Evolutionary conservation across 2,329 filamentous ascomycete genomes (phyloP).

Genomic region (Epichloe bromicola): DNA sequence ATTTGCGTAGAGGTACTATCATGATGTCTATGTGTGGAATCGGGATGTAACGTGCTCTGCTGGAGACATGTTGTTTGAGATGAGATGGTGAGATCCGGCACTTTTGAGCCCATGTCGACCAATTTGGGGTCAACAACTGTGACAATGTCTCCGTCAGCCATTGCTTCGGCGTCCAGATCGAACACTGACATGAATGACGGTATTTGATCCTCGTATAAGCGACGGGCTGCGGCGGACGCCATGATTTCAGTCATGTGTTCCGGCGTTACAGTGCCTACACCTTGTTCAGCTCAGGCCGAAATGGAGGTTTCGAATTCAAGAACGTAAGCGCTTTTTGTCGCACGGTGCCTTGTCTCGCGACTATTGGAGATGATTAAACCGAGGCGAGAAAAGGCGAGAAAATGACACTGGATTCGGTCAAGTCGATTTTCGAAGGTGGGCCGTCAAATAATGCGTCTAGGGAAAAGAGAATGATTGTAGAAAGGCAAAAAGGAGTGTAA

Average conservation of each 20-base stretch:
- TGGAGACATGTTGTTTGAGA: constrained; percentile 24
- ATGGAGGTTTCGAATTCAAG: background rate
- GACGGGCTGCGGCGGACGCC: constrained; percentile 48
- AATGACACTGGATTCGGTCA: background rate
- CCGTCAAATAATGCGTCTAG: background rate
- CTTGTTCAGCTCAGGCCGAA: background rate
- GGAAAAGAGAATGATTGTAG: background rate
- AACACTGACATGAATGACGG: constrained; percentile 67
- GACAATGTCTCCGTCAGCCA: constrained; percentile 39
- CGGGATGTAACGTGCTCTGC: constrained; percentile 28
- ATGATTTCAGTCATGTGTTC: constrained; percentile 26
- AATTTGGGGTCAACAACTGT: constrained; percentile 42
- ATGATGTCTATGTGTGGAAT: constrained; percentile 53
- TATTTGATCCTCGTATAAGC: constrained; percentile 56
- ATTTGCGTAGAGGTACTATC: constrained; percentile 67
- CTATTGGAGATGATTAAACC: background rate
- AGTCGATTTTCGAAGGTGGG: background rate
- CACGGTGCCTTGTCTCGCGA: background rate
- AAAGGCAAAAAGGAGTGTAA: constrained; percentile 4
- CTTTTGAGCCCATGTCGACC: constrained; percentile 31
- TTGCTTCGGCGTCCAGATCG: constrained; percentile 46
- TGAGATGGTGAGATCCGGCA: constrained; percentile 24
- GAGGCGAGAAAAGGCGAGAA: background rate
- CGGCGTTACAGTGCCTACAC: background rate
- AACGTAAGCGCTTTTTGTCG: background rate